A percentile compares a stretch with the other conserved stretches of the same genome.
Evolutionary conservation across 73 alveolate species (phyloP).

Genomic region (Stentor coeruleus): DNA sequence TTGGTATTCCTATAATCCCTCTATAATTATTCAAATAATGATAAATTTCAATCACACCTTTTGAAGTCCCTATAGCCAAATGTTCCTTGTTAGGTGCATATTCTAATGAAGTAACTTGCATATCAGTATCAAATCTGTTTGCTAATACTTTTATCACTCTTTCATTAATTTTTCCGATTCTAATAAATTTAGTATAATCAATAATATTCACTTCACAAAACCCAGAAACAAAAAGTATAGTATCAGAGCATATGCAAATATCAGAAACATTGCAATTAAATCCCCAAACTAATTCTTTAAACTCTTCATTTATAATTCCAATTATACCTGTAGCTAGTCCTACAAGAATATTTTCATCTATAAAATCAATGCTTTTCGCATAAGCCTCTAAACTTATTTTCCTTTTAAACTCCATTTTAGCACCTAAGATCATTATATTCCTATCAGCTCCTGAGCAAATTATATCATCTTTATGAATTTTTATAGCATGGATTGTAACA

Average conservation of each 20-base stretch:
- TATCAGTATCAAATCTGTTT: not conserved
- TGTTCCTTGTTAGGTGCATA: not conserved
- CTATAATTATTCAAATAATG: not conserved
- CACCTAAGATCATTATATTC: conserved; percentile 50
- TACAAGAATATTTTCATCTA: conserved; percentile 64
- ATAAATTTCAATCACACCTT: not conserved
- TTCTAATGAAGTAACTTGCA: not conserved
- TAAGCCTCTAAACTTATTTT: not conserved
- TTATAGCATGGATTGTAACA: not conserved
- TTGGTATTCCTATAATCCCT: too few relatives aligned
- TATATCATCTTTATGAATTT: conserved; percentile 52
- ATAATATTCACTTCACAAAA: not conserved
- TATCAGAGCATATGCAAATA: not conserved
- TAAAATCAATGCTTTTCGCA: conserved; percentile 80
- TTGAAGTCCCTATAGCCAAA: not conserved
- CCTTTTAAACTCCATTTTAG: conserved; percentile 3
- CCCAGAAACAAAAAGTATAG: not conserved
- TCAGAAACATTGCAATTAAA: not conserved
- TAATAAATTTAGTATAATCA: not conserved
- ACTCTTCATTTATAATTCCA: not conserved
- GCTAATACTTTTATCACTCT: not conserved
- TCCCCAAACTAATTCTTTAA: not conserved
- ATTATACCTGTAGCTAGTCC: conserved; percentile 41
- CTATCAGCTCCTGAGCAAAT: conserved; percentile 92
- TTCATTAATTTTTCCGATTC: too few relatives aligned